Evolutionary conservation across 2,329 filamentous ascomycete species (phyloP), one percentile per base, ranked within the genome.

Genomic region (Verticillium albo-atrum): DNA sequence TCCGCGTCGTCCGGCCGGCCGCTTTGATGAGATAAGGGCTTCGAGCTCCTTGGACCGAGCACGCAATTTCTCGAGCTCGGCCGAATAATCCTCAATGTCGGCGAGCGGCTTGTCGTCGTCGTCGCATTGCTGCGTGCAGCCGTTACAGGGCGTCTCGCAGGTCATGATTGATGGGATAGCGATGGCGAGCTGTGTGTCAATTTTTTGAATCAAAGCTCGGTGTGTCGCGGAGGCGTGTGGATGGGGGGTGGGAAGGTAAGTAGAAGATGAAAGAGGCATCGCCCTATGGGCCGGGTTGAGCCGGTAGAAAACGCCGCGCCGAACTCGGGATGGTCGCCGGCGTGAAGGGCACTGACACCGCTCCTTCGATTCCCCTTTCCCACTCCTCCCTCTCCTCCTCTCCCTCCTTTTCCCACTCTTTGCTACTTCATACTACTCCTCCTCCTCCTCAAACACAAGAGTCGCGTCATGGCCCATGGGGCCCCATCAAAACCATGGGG

Each of bases 21-120:
- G n/a, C 27, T 50, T 51, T 37, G 55, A 53, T 5, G 51, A 28
- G 14, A 51, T 52, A 42, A 57, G 37, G 37, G 37, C 42, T 20
- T 57, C 55, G n/a, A 57, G 26, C 55, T 50, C 55, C 42, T 57
- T 57, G n/a, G 37, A 51, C 26, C 55, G 55, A 3, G 37, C 35
- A 42, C 55, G 55, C 25, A 57, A 20, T n/a, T 32, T 51, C 17
- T 28, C 27, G 17, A 57, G 55, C 55, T 57, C 55, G 17, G 55
- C 55, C 25, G 37, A 26, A n/a, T 57, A 57, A 25, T 57, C 55
- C 28, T 57, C 55, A 14, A 57, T 57, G 27, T 57, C 55, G 20
- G 27, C 37, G 14, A 57, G 55, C 20, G 55, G 55, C 55, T 52
- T 50, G 20, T 3, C 14, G 9, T 32, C 30, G 9, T 57, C 55